Base-by-base conservation (phyloP, 2,329 filamentous ascomycete genomes). In the Paramyrothecium roridum region DNA sequence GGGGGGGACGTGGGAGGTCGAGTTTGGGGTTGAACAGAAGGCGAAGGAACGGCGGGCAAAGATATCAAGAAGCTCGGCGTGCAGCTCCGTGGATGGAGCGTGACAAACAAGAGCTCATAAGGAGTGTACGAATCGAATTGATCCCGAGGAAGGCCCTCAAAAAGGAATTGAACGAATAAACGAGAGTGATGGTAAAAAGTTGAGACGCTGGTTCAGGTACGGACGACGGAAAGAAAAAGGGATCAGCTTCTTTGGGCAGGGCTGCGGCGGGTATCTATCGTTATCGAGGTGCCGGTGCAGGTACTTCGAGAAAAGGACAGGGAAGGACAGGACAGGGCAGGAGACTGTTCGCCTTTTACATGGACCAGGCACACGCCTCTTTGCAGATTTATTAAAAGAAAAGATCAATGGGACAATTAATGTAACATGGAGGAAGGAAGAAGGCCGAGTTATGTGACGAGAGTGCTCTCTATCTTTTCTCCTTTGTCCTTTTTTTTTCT, bases 101-200 rank as follows among this genome's bases (percentile, higher is more conserved):
- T 53, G 50, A 55, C 53, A 59, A 62, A 57, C 59, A 56, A 59
- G 46, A 64, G 65, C n/a, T 61, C 67, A 69, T 68, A 69, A 62
- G 61, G 59, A 67, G 60, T 58, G 65, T 57, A 59, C 57, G 59
- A 65, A 46, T 55, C 57, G 59, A 57, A 58, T 54, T 57, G 56
- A 19, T 43, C 12, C 37, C 37, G 37, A 17, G 37, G n/a, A 43
- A 43, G 37, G 37, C 6, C 37, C 37, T 17, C 37, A 19, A 43
- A 3, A 19, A 43, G 54, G 48, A 58, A 53, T 46, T 45, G 34
- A 45, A 51, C 40, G 30, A 43, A 33, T 48, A 47, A 52, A 43
- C 13, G 37, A 43, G 37, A 17, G 37, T 43, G 37, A 13, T 43
- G 37, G 37, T 30, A 10, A 43, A 19, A 19, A 43, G 13, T 43